A percentile compares a stretch with the other conserved stretches of the same genome.
phyloP scores from a whole-genome alignment of 176 grass and related monocot genomes.

The Oryza coarctata region DNA sequence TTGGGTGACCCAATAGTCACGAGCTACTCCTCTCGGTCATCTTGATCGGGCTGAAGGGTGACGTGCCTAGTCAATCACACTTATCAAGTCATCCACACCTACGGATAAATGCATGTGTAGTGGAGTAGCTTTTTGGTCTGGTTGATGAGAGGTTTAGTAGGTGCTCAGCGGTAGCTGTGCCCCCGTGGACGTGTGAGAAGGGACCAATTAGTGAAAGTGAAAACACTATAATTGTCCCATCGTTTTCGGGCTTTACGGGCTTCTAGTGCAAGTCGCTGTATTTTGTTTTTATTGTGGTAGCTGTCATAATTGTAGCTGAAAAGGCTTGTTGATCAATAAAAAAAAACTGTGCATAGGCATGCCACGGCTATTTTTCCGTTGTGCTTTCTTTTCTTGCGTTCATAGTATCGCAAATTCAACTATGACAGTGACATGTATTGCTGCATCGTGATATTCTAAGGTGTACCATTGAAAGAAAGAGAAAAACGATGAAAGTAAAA shows the following conservation, averaged over 20 bases:
- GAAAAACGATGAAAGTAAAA: not conserved
- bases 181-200: not conserved
- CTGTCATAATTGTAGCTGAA: not conserved
- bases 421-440: not conserved
- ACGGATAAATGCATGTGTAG: not conserved
- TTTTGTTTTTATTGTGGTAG: not conserved
- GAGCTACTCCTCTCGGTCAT: not conserved
- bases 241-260: not conserved
- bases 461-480: not conserved
- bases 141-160: not conserved
- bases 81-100: not conserved
- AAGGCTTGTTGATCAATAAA: not conserved
- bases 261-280: not conserved
- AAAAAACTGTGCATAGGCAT: too few species aligned
- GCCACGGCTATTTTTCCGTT: not conserved
- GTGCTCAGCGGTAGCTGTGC: not conserved
- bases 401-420: not conserved
- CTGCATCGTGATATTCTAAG: not conserved
- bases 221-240: not conserved
- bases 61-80: not conserved
- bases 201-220: not conserved
- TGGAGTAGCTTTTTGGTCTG: not conserved
- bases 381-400: not conserved
- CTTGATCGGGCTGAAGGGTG: not conserved
- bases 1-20: not conserved